These are phyloP conservation scores for Wickerhamiella sergipiensis DNA, from an alignment of 805 yeast genomes.

Conservation along the genomic window DNA sequence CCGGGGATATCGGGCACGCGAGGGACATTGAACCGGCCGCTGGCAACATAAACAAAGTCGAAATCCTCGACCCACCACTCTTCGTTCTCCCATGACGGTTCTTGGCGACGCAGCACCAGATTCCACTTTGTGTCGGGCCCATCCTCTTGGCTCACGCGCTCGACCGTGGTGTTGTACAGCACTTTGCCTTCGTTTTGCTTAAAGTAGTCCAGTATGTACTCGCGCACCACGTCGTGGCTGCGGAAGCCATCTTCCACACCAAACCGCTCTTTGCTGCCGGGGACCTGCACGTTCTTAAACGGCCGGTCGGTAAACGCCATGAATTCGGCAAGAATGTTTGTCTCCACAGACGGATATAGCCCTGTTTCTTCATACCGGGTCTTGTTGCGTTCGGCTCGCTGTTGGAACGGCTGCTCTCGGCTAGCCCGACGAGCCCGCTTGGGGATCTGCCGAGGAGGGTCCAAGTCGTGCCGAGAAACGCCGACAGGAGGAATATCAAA, in stretches of 20 bases:
- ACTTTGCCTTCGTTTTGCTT: conserved; percentile 4
- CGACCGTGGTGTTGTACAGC: conserved; percentile 7
- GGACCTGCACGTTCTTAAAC: conserved; percentile 4
- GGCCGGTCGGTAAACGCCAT: conserved; percentile 11
- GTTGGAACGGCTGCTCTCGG: conserved; percentile 1
- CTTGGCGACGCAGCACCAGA: conserved; percentile 1
- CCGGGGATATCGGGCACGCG: conserved; percentile 21
- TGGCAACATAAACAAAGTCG: conserved; percentile 17
- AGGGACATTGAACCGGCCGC: conserved; percentile 21
- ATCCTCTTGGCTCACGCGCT: conserved; percentile 6
- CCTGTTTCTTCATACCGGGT: conserved; percentile 3
- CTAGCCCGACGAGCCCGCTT: conserved; percentile 1
- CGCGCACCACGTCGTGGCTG: conserved; percentile 7
- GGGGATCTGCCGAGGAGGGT: background rate
- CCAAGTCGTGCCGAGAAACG: background rate
- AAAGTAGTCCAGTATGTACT: conserved; percentile 7
- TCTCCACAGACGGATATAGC: conserved; percentile 12
- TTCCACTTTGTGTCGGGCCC: conserved; percentile 7
- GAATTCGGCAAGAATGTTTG: conserved; percentile 10
- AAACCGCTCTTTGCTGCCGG: conserved; percentile 6
- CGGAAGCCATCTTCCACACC: conserved; percentile 11
- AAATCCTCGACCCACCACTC: conserved; percentile 10
- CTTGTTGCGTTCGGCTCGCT: background rate
- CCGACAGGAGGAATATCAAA: conserved; percentile 4
- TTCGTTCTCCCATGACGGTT: conserved; percentile 1